Percentiles rank a stretch among this genome's conserved stretches.
These are phyloP conservation scores for Cyphellophora europaea DNA, from an alignment of 2,329 filamentous ascomycete species.

Conservation along the genomic window DNA sequence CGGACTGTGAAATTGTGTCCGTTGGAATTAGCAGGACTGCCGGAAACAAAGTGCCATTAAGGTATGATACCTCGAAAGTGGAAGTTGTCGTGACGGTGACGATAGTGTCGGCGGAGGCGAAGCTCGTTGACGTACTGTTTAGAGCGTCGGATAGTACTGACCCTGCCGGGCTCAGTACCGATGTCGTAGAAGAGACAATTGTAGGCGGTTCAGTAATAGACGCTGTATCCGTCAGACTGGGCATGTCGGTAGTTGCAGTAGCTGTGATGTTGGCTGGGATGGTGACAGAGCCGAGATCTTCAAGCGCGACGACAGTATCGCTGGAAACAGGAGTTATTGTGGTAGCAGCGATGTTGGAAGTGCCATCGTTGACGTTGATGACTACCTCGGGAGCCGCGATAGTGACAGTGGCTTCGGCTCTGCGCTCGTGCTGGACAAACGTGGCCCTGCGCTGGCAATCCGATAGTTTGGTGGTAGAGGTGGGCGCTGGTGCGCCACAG, in stretches of 20 bases:
- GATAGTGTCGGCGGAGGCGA: conserved; percentile 4
- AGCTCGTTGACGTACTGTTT: conserved; percentile 2
- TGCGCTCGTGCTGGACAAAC: background rate
- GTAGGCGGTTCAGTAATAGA: too few species aligned
- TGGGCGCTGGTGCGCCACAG: conserved; percentile 3
- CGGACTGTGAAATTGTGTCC: background rate
- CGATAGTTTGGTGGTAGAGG: conserved; percentile 12
- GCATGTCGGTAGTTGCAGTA: conserved; percentile 7
- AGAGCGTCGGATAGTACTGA: conserved; percentile 1
- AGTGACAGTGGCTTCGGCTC: conserved; percentile 14
- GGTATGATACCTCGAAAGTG: conserved; percentile 13
- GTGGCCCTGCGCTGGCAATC: conserved; percentile 14
- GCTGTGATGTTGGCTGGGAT: background rate
- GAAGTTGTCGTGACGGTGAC: conserved; percentile 16
- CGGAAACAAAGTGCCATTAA: conserved; percentile 13
- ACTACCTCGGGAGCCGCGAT: conserved; percentile 11
- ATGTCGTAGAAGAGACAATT: conserved; percentile 29
- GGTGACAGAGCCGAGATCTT: conserved; percentile 12
- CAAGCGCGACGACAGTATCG: conserved; percentile 12
- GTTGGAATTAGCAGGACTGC: too few species aligned
- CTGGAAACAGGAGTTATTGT: background rate
- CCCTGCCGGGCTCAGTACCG: conserved; percentile 1
- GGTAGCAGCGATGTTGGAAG: conserved; percentile 9
- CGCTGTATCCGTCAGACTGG: background rate
- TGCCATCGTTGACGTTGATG: conserved; percentile 17